Evolutionary conservation across 2,329 filamentous ascomycete genomes (phyloP), one percentile per base, ranked within the genome.

Genomic region (Aspergillus fructus): DNA sequence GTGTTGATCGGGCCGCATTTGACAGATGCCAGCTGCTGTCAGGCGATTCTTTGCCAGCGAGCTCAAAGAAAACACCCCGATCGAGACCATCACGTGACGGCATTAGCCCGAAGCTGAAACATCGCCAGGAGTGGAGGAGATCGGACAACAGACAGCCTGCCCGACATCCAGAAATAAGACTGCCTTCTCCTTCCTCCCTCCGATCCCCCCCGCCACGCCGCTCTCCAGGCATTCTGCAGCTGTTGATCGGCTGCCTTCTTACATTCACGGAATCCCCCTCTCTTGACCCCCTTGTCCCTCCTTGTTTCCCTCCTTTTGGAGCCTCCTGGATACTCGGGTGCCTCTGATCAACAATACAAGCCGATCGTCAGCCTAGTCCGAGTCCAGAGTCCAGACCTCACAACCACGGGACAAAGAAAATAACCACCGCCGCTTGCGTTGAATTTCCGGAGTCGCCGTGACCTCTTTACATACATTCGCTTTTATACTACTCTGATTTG

Each of bases 281-380:
- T 34, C 39, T 55, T 34, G 12, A 34, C 51, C 33, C 30, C 33
- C 49, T 40, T 59, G 41, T 41, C 46, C 24, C 49, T 51, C 37
- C 17, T 37, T 34, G 19, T 46, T 46, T 54, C 21, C 37, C 33
- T 24, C 39, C 23, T 23, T 40, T 49, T 41, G 41, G 49, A 37
- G 41, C 27, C 53, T 19, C 27, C 21, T 53, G 17, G 11, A 53
- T 39, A 49, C 33, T 46, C 9, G 42, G 46, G 24, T 34, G 17
- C 49, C 21, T n/a, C 52, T 43, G 15, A 49, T 60, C 55, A 33
- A 33, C 37, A 47, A 57, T 58, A 55, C 24, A 42, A 43, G 50
- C 50, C 42, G 50, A 51, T 59, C 54, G 47, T 41, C 54, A 52
- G 51, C 50, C 51, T 57, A 49, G 47, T 49, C 34, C 46, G 13